Base-by-base conservation (phyloP, 2,329 filamentous ascomycete species). In the Stagonosporopsis chrysanthemi region DNA sequence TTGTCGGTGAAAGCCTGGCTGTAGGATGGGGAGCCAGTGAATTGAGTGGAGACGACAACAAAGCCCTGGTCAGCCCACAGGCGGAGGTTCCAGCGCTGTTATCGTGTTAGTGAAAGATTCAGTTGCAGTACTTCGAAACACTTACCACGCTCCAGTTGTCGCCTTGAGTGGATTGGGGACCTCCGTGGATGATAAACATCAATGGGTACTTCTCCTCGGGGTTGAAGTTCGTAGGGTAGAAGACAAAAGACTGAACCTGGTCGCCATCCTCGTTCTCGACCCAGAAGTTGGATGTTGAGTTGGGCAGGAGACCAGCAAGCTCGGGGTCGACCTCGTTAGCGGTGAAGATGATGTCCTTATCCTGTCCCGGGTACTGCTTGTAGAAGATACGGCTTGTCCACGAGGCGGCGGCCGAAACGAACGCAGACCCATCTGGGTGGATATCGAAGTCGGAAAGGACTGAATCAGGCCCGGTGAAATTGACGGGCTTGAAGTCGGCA, bases 41-140 rank as follows among this genome's bases (percentile, higher is more conserved):
- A 91, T 71, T 96, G 96, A 3, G 91, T 90, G 28, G 86, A 83
- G 28, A 96, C 88, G 8, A 89, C 90, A 4, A 96, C 84, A 69
- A 95, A 96, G 28, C 92, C 92, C 76, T 94, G 90, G 71, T 96
- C 91, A 1, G 92, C 91, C 74, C 91, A 96, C 3, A 93, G 83
- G 54, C 90, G 89, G 6, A 90, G 86, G 72, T 96, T 96, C 92
- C 92, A 96, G 17, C 92, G 82, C 31, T 33, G 7, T 29, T 5
- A 4, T n/a, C 4, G 2, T 33, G 31, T 33, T 33, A 33, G 31
- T 7, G 6, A 33, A 5, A 8, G 4, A 33, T 33, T 7, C 15
- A n/a, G 8, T 5, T 15, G 7, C 11, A 4, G 7, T n/a, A n/a
- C 4, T 14, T n/a, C 14, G 15, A 2, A 33, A 4, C n/a, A 33